Conservation (phyloP, 1,284 basidiomycete genomes). For the Retiboletus fuscus region DNA sequence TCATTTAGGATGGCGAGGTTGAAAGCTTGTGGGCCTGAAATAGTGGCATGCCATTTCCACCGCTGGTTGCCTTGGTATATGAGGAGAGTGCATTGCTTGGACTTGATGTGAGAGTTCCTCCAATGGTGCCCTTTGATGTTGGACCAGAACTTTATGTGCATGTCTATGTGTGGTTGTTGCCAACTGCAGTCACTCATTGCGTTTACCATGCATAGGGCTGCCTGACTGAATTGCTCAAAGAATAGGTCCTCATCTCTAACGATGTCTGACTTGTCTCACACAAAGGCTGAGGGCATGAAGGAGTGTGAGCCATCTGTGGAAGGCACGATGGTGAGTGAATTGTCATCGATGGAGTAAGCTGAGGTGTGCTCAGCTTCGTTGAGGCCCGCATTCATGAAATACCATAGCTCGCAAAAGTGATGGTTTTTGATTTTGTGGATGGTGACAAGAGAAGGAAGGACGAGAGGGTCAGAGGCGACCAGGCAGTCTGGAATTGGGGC, state of each 20-base stretch:
- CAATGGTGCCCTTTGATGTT: too few relatives aligned
- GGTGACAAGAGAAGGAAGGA: background rate
- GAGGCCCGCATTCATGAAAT: conserved; percentile 2
- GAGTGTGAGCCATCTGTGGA: background rate
- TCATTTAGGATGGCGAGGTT: background rate
- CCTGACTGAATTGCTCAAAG: conserved; percentile 4
- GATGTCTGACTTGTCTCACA: background rate
- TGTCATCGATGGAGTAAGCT: background rate
- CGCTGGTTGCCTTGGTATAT: background rate
- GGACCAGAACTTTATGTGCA: too few relatives aligned
- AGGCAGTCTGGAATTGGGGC: background rate
- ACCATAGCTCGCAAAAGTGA: conserved; percentile 10
- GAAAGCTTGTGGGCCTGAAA: background rate
- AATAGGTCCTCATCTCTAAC: background rate
- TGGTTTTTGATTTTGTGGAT: background rate
- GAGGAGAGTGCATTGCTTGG: background rate
- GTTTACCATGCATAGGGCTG: background rate
- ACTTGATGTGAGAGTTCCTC: too few relatives aligned
- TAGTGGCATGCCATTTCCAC: background rate
- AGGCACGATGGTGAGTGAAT: background rate
- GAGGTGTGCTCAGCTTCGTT: background rate
- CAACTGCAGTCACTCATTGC: too few relatives aligned
- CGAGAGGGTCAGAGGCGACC: background rate
- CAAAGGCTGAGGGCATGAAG: background rate
- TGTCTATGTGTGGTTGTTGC: too few relatives aligned